Evolutionary conservation across 345 rosid species (phyloP), one percentile per base, ranked within the genome.

Genomic region (Anastatica hierochuntica): DNA sequence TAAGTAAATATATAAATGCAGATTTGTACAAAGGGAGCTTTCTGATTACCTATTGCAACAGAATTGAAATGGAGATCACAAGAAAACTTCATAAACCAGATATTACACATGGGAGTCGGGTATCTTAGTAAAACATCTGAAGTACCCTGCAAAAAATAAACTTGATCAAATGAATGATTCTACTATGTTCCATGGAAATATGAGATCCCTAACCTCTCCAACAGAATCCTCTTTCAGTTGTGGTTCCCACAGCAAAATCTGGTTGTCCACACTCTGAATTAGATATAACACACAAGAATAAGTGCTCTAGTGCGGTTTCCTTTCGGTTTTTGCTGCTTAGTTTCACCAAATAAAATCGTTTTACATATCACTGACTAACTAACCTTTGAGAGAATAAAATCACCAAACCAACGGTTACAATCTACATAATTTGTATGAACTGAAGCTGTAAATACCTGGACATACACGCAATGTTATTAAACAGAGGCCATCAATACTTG

Each of bases 221-320:
- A 96, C 92, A 63, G 96, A 90, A 64, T 87, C 90, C 62, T 90
- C 98, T 76, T 87, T 87, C 82, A 79, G 77, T 74, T 79, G 79
- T 27, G 98, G 96, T 69, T 84, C 96, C 96, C 98, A 90, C 57
- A 87, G 70, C 65, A 82, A 76, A 61, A 92, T 84, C 73, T 92
- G 96, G 34, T 84, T 92, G 78, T 92, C 98, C 20, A 92, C 96
- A 68, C 98, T 90, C 98, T 92, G n/a, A n/a, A n/a, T n/a, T n/a
- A n/a, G n/a, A 44, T 11, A 58, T 2, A 29, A 6, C 30, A 55
- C 59, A 52, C 39, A 35, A 61, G 29, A 46, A 14, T 45, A 41
- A 23, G 9, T 44, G 43, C n/a, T n/a, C n/a, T n/a, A n/a, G n/a
- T n/a, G n/a, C n/a, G n/a, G n/a, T n/a, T n/a, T n/a, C n/a, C n/a